These are phyloP conservation scores for Adansonia grandidieri DNA, from an alignment of 441 rosid species.

Conservation along the genomic window DNA sequence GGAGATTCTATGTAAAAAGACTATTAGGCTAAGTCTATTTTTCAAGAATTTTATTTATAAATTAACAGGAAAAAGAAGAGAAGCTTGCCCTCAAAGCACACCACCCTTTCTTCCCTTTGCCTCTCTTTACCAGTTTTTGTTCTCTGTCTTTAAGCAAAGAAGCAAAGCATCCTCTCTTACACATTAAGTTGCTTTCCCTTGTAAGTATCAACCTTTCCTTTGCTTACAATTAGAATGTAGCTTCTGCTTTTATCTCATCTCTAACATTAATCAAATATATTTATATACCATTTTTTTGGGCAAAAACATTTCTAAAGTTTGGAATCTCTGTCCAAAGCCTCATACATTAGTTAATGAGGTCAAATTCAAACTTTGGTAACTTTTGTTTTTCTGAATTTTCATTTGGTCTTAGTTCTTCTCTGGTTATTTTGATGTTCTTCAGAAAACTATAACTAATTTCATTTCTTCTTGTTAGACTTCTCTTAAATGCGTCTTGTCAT, in stretches of 20 bases:
- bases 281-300: not conserved
- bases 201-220: constrained; percentile 56
- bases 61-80: constrained; percentile 19
- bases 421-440: not conserved
- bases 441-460: not conserved
- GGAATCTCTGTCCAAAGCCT: constrained; percentile 24
- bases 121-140: not conserved
- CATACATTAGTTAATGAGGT: constrained; percentile 24
- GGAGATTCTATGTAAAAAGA: not conserved
- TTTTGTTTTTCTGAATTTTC: constrained; percentile 20
- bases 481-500: constrained; percentile 15
- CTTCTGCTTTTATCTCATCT: not conserved
- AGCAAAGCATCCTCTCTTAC: constrained; percentile 74
- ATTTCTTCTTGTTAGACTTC: constrained; percentile 17
- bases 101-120: constrained; percentile 21
- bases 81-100: constrained; percentile 28
- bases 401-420: not conserved
- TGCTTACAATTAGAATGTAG: constrained; percentile 53
- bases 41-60: not conserved
- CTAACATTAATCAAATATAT: not conserved
- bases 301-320: constrained; percentile 27
- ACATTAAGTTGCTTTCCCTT: constrained; percentile 53
- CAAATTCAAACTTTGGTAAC: constrained; percentile 33
- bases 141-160: constrained; percentile 42
- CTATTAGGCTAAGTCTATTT: constrained; percentile 17